These are phyloP conservation scores for Metarhizium sp. DNA, from an alignment of 2,329 filamentous ascomycete genomes.

Conservation along the genomic window DNA sequence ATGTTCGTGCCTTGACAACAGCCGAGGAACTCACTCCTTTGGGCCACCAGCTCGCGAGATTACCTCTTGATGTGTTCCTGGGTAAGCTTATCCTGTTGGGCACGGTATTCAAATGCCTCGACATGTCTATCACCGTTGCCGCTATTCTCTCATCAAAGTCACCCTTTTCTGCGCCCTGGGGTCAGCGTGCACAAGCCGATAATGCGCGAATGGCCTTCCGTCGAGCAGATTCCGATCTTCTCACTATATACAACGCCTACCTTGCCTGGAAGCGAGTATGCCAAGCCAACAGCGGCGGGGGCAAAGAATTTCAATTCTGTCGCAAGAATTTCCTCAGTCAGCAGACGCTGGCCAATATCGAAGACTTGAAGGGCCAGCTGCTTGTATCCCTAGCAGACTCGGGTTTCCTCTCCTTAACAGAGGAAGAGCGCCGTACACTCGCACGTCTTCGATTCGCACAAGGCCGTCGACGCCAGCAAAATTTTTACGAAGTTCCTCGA, in stretches of 20 bases:
- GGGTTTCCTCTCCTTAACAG: slow-evolving; percentile 67
- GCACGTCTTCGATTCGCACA: slow-evolving; percentile 56
- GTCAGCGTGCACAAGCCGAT: slow-evolving; percentile 73
- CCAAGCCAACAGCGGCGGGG: slow-evolving; percentile 47
- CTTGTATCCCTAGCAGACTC: slow-evolving; percentile 78
- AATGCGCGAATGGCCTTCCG: slow-evolving; percentile 70
- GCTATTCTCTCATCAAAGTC: slow-evolving; percentile 93
- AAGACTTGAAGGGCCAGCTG: slow-evolving; percentile 90
- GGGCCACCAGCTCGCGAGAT: slow-evolving; percentile 74
- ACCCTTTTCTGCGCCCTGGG: slow-evolving; percentile 81
- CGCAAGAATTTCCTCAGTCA: slow-evolving; percentile 86
- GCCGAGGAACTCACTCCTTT: slow-evolving; percentile 79
- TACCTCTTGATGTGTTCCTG: slow-evolving; percentile 89
- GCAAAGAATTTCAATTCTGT: slow-evolving; percentile 82
- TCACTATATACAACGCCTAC: slow-evolving; percentile 94
- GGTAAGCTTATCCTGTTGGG: slow-evolving; percentile 88
- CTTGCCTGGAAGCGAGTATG: slow-evolving; percentile 78
- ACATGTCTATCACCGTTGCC: slow-evolving; percentile 84
- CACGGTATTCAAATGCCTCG: slow-evolving; percentile 79
- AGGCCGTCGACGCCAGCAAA: slow-evolving; percentile 48
- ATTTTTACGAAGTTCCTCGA: slow-evolving; percentile 75
- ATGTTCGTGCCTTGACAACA: slow-evolving; percentile 79
- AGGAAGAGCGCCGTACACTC: slow-evolving; percentile 61
- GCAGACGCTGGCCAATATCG: slow-evolving; percentile 85
- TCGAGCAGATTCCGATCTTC: slow-evolving; percentile 78